Percentiles rank a stretch among this genome's conserved stretches.
Conservation (phyloP, 805 yeast species). For the Metschnikowia rubicola region DNA sequence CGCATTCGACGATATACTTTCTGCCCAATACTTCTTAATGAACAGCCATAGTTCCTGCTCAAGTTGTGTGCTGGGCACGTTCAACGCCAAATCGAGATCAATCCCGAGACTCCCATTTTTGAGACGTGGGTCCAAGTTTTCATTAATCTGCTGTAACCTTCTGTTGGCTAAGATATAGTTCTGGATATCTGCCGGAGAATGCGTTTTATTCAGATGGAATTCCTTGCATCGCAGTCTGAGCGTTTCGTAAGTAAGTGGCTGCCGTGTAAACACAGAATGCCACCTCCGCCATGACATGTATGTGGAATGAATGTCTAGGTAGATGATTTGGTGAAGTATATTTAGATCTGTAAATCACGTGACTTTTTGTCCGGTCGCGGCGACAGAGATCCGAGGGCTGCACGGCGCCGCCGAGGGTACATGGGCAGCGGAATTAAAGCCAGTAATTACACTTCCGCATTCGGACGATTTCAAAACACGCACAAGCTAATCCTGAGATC, state of each 20-base stretch:
- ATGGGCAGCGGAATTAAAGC: neutral
- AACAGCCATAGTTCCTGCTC: conserved; percentile 17
- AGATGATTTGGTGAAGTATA: neutral
- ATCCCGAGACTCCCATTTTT: neutral
- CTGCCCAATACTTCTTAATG: conserved; percentile 12
- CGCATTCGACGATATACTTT: conserved; percentile 4
- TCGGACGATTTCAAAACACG: conserved; percentile 1
- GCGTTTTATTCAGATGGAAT: conserved; percentile 5
- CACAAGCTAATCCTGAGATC: neutral
- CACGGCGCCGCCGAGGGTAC: neutral
- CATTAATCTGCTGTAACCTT: conserved; percentile 11
- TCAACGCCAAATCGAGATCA: conserved; percentile 8
- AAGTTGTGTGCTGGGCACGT: conserved; percentile 12
- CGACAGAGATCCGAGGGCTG: too few relatives aligned
- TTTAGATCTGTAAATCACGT: neutral
- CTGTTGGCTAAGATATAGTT: conserved; percentile 18
- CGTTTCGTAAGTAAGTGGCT: conserved; percentile 17
- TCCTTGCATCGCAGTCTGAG: conserved; percentile 8
- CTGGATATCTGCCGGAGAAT: conserved; percentile 4
- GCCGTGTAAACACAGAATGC: conserved; percentile 5
- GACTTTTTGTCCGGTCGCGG: neutral
- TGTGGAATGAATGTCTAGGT: neutral
- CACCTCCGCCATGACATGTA: conserved; percentile 7
- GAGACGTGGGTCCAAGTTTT: conserved; percentile 2
- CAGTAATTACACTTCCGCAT: conserved; percentile 1